These are phyloP conservation scores for Circinella minor DNA, from an alignment of 371 early-diverging fungal genomes.

Conservation along the genomic window DNA sequence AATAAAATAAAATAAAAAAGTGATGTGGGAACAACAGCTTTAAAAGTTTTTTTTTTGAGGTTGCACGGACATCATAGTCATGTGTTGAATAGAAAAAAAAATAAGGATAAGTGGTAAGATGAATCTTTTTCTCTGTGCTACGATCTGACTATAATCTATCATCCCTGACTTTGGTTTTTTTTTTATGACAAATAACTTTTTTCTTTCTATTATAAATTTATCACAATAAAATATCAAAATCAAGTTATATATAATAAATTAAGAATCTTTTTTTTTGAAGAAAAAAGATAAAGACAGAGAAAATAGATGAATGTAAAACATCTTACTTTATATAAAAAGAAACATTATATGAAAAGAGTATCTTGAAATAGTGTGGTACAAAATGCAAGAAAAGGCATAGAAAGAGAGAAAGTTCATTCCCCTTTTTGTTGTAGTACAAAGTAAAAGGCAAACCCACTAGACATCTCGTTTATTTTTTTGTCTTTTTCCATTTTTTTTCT, in stretches of 20 bases:
- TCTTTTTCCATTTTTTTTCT: background rate
- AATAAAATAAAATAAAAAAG: background rate
- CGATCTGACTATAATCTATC: background rate
- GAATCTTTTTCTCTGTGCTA: background rate
- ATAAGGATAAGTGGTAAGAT: background rate
- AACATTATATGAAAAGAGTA: background rate
- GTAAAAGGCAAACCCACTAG: too few relatives aligned
- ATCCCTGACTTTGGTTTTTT: background rate
- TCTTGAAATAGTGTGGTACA: background rate
- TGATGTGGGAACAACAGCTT: too few relatives aligned
- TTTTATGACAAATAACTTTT: background rate
- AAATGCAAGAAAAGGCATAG: background rate
- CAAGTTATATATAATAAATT: background rate
- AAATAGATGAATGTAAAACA: too few relatives aligned
- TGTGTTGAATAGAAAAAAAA: background rate
- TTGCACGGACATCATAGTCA: constrained; percentile 8
- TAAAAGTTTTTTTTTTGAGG: background rate
- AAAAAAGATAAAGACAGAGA: background rate
- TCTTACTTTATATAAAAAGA: background rate
- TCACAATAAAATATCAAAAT: background rate
- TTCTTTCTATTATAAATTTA: background rate
- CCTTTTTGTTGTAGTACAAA: too few relatives aligned
- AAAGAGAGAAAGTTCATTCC: too few relatives aligned
- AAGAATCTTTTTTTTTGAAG: background rate
- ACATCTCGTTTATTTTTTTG: background rate